Base-by-base conservation (phyloP, 192 early-diverging fungal species). In the Geranomyces variabilis region DNA sequence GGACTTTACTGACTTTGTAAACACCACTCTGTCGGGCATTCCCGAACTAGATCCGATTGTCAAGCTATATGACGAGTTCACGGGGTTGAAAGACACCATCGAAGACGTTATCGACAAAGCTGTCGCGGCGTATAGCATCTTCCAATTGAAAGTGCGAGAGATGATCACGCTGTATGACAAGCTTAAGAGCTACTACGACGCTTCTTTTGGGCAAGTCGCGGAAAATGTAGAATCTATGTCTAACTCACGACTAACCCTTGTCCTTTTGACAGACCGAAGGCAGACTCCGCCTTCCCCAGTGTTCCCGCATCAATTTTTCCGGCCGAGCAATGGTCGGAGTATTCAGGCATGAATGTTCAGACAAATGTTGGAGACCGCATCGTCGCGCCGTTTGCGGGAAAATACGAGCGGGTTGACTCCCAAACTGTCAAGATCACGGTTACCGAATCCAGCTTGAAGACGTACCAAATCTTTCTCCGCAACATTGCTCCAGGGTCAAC, bases 371-470 rank as follows among this genome's bases (percentile, higher is more conserved):
- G 55, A 9, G 55, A 57, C 24, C 26, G 30, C 26, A 57, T 57
- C 55, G 55, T 57, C 12, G 55, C 55, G 8, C 55, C 55, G 9
- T 30, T 57, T 57, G 55, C 24, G 0, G 55, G 55, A 30, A 57
- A 24, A 57, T 30, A 29, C 55, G 30, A 1, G 26, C 24, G 55
- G 9, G 1, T 30, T 57, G 55, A 57, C 30, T 24, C 24, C 10
- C 12, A 8, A 30, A 30, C 55, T 24, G 26, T 57, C 30, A 7
- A 29, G 24, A 24, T 57, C 19, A 29, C 55, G 8, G 55, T 57
- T 0, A 57, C 55, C 0, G 55, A 57, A 24, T 8, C 26, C 55
- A 57, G 60, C 31, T 62, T 53, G 51, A n/a, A 26, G 51, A 53
- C 19, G 6, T 53, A 53, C 51, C 26, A 53, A n/a, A 53, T 53